These are phyloP conservation scores for Skeletonema menzelii DNA, from an alignment of 108 stramenopile species.

Conservation along the genomic window DNA sequence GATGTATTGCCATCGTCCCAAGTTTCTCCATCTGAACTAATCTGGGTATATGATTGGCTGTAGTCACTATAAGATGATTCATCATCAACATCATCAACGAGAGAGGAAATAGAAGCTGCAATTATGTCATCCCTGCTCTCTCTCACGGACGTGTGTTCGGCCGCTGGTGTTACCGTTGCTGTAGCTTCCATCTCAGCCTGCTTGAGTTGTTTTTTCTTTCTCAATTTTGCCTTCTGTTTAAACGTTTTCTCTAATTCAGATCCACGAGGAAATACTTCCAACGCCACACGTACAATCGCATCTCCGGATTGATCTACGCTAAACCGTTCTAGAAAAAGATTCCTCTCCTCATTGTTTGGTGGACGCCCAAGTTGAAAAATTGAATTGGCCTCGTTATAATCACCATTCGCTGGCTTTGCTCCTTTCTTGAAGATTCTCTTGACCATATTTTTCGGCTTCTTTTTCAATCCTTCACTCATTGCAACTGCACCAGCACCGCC, in stretches of 20 bases:
- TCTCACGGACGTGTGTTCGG: neutral
- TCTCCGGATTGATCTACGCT: slow-evolving; percentile 31
- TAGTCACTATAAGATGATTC: neutral
- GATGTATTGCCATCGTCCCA: neutral
- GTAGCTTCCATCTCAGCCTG: neutral
- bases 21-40: slow-evolving; percentile 5
- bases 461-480: neutral
- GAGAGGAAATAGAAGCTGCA: neutral
- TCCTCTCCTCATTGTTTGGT: slow-evolving; percentile 23
- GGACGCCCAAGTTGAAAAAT: slow-evolving; percentile 27
- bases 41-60: neutral
- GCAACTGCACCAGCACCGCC: neutral
- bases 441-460: slow-evolving; percentile 15
- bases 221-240: slow-evolving; percentile 5
- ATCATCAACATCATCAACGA: neutral
- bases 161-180: neutral
- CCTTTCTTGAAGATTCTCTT: slow-evolving; percentile 20
- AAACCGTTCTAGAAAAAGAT: slow-evolving; percentile 21
- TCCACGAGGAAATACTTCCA: slow-evolving; percentile 41
- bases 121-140: neutral
- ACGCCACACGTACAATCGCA: slow-evolving; percentile 26
- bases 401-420: neutral
- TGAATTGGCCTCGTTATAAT: slow-evolving; percentile 10
- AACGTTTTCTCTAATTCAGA: slow-evolving; percentile 32
- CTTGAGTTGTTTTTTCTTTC: slow-evolving; percentile 1